Evolutionary conservation across 768 basidiomycete genomes (phyloP).

Genomic region (Russula emetica): DNA sequence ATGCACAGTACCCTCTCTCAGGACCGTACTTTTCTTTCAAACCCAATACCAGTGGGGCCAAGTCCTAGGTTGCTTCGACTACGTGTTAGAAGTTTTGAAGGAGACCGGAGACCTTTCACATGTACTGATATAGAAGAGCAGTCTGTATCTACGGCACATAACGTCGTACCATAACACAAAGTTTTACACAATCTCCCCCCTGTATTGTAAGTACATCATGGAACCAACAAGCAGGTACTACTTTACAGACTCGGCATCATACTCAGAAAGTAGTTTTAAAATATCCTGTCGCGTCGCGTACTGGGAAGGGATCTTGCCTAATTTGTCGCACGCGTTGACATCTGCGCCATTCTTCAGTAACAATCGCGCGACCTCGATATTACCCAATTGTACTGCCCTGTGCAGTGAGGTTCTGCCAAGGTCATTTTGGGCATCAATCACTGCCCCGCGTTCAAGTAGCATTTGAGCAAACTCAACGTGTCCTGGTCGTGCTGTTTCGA

Average conservation of each 20-base stretch:
- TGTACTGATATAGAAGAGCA: too few species aligned
- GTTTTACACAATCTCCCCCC: too few species aligned
- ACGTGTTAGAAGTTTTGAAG: too few species aligned
- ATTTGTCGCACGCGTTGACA: not conserved
- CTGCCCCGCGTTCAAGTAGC: not conserved
- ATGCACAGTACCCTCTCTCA: too few species aligned
- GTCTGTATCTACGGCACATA: too few species aligned
- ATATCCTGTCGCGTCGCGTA: not conserved
- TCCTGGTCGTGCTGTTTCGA: rapidly evolving
- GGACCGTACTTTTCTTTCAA: too few species aligned
- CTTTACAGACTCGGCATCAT: not conserved
- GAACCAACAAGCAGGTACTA: not conserved
- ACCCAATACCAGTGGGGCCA: too few species aligned
- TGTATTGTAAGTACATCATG: not conserved
- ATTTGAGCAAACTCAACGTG: not conserved
- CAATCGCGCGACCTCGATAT: not conserved
- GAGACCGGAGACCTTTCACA: too few species aligned
- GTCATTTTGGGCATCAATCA: not conserved
- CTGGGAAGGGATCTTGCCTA: not conserved
- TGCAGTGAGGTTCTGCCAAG: not conserved
- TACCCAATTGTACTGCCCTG: not conserved
- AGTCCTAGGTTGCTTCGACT: too few species aligned
- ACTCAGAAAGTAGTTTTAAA: not conserved
- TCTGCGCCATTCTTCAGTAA: not conserved
- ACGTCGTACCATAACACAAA: too few species aligned